A percentile compares a stretch with the other conserved stretches of the same genome.
Evolutionary conservation across 148 eudicot genomes (phyloP).

Genomic region (Chenopodium formosanum): DNA sequence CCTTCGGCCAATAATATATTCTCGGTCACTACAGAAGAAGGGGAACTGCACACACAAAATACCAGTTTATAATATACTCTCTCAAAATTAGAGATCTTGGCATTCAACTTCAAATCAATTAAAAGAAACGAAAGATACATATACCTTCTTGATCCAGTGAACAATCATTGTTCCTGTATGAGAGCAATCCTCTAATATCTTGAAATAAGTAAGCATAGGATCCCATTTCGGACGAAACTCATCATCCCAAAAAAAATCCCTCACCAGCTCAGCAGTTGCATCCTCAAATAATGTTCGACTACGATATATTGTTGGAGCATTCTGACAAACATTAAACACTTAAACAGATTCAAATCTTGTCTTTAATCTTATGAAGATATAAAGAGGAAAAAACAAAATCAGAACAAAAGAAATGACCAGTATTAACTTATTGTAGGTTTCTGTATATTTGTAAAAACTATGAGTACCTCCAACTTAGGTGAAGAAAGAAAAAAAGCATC

Average conservation of each 20-base stretch:
- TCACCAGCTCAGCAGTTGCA: conserved; percentile 79
- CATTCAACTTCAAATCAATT: not conserved
- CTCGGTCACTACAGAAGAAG: conserved; percentile 97
- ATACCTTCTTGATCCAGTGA: conserved; percentile 95
- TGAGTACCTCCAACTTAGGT: no score
- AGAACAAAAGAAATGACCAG: not conserved
- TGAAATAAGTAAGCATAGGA: conserved; percentile 76
- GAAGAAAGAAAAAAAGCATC: no score
- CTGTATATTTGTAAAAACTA: not conserved
- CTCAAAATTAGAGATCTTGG: not conserved
- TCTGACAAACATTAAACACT: conserved; percentile 28
- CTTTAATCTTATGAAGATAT: not conserved
- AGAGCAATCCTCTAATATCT: conserved; percentile 75
- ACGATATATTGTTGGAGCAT: conserved; percentile 65
- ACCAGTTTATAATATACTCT: conserved; percentile 6
- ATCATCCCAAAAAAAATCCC: conserved; percentile 99
- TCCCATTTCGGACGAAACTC: conserved; percentile 97
- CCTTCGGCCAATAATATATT: conserved; percentile 88
- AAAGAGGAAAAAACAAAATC: not conserved
- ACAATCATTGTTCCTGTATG: conserved; percentile 63
- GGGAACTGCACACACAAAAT: conserved; percentile 70
- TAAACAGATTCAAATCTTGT: not conserved
- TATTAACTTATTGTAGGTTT: not conserved
- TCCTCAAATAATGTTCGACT: conserved; percentile 94
- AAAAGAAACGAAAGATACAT: not conserved